A percentile compares a stretch with the other conserved stretches of the same genome.
phyloP scores from a whole-genome alignment of 1,139 yeast species.

The Protomyces inouyei region DNA sequence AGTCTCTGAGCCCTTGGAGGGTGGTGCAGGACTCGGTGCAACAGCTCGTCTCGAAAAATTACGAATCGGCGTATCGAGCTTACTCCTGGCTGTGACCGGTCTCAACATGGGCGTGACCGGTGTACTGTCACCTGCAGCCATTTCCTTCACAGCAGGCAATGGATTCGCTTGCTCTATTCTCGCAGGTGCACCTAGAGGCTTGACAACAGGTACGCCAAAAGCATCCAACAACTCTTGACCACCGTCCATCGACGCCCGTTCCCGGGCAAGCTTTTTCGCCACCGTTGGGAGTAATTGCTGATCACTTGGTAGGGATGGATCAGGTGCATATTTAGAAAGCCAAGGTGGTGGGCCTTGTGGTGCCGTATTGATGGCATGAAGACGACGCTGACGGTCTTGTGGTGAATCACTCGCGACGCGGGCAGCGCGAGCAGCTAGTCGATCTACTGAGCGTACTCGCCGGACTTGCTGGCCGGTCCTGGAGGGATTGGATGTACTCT shows the following conservation, averaged over 20 bases:
- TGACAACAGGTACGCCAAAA: neutral
- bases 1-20: too few species aligned
- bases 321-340: constrained; percentile 17
- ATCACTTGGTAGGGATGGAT: constrained; percentile 17
- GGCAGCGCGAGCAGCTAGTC: neutral
- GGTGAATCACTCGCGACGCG: neutral
- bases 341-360: constrained; percentile 28
- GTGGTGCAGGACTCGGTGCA: neutral
- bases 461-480: neutral
- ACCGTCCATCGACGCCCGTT: neutral
- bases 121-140: neutral
- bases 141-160: neutral
- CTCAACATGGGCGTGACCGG: neutral
- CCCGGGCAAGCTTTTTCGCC: constrained; percentile 18
- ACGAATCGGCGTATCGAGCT: neutral
- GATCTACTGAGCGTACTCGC: neutral
- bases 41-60: neutral
- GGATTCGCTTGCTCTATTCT: neutral
- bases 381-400: constrained; percentile 13
- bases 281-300: constrained; percentile 24
- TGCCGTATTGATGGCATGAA: constrained; percentile 21
- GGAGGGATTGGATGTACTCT: too few species aligned
- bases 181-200: neutral
- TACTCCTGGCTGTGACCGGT: neutral
- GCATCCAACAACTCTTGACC: neutral